Percentiles rank a stretch among this genome's conserved stretches.
phyloP scores from a whole-genome alignment of 2,329 filamentous ascomycete genomes.

The Diaporthe destruens region DNA sequence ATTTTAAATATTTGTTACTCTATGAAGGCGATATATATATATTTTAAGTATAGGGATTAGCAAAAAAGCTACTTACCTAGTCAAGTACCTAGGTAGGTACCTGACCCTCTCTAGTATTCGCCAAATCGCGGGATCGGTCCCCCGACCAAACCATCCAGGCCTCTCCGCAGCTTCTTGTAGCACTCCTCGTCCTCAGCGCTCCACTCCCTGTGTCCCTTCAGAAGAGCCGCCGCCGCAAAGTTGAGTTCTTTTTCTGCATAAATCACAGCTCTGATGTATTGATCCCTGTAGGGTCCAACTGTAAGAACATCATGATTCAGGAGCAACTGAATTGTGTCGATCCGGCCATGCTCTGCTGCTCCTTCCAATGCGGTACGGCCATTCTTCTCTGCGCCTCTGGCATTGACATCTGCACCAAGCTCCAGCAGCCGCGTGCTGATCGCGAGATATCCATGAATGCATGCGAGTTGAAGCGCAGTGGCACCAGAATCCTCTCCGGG shows the following conservation, averaged over 20 bases:
- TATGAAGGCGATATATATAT: too few relatives aligned
- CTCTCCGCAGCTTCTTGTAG: not conserved
- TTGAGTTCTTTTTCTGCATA: not conserved
- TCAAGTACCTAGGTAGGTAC: too few relatives aligned
- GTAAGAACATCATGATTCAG: not conserved
- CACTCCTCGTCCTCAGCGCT: constrained; percentile 4
- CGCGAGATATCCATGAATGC: not conserved
- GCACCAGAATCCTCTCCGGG: not conserved
- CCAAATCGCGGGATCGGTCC: too few relatives aligned
- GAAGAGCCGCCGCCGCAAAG: not conserved
- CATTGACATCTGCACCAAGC: not conserved
- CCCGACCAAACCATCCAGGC: too few relatives aligned
- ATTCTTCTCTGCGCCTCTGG: not conserved
- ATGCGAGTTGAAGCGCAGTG: not conserved
- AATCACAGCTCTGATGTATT: not conserved
- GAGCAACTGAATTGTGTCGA: not conserved
- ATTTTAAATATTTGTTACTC: too few relatives aligned
- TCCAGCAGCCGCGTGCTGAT: not conserved
- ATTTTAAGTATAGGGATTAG: too few relatives aligned
- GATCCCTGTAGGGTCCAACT: not conserved
- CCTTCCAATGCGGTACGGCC: not conserved
- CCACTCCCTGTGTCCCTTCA: not conserved
- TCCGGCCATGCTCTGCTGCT: not conserved
- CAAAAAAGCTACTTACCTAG: too few relatives aligned
- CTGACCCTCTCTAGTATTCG: too few relatives aligned